Conservation (phyloP, 768 basidiomycete species). For the Pulveroboletus sp. region DNA sequence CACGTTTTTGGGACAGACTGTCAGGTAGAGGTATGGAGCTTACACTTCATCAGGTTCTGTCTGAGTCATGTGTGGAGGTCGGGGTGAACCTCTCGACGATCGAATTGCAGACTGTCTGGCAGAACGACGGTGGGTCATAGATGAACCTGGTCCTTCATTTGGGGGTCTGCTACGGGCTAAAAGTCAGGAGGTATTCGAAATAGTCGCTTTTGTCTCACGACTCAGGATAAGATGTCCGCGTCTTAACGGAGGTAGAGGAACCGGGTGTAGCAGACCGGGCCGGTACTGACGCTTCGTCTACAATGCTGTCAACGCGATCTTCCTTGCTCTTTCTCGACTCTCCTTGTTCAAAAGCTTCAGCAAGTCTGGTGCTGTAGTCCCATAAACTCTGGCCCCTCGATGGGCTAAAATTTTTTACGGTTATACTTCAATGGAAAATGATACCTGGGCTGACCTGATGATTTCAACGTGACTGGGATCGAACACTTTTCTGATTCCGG, state of each 20-base stretch:
- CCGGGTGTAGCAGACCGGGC: slow-evolving; percentile 16
- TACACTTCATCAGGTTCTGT: slow-evolving; percentile 65
- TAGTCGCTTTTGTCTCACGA: slow-evolving; percentile 13
- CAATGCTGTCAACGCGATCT: not conserved
- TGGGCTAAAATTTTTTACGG: slow-evolving; percentile 15
- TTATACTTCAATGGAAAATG: not conserved
- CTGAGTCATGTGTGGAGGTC: slow-evolving; percentile 31
- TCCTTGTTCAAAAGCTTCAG: slow-evolving; percentile 18
- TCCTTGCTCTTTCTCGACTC: slow-evolving; percentile 2
- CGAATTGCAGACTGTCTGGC: slow-evolving; percentile 32
- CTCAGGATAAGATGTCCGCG: slow-evolving; percentile 6
- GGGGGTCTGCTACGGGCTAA: slow-evolving; percentile 8
- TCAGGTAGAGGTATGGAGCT: slow-evolving; percentile 13
- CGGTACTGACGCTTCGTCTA: not conserved
- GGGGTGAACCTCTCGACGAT: slow-evolving; percentile 10
- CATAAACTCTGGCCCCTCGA: slow-evolving; percentile 13
- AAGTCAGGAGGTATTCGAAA: not conserved
- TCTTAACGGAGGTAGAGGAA: slow-evolving; percentile 17
- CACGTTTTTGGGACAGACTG: slow-evolving; percentile 4
- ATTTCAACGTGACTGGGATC: not conserved
- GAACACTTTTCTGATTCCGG: slow-evolving; percentile 7
- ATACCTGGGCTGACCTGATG: slow-evolving; percentile 14
- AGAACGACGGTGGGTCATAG: slow-evolving; percentile 32
- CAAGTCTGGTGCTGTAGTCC: not conserved
- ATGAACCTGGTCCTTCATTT: slow-evolving; percentile 6